Evolutionary conservation across 345 rosid species (phyloP), one percentile per base, ranked within the genome.

Genomic region (Pistacia vera): DNA sequence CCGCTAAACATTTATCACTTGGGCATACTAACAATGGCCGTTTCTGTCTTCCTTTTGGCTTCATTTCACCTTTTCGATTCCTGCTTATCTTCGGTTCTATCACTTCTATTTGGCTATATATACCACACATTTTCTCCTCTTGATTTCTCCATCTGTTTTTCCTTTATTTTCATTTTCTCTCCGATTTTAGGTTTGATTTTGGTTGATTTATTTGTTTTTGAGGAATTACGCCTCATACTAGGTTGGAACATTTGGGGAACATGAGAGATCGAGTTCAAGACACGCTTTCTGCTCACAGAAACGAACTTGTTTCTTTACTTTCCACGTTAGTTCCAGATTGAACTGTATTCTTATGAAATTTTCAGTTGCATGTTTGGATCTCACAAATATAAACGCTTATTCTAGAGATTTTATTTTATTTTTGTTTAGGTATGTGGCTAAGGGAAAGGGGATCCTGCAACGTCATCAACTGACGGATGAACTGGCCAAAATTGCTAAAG

Each of bases 261-360:
- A 85, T 83, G 86, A 75, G 89, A 63, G 93, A 87, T 64, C 72
- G 85, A 70, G 68, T 89, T 48, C 85, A 80, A 55, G 87, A 86
- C 52, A 74, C 87, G 20, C 80, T 89, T 74, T 80, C 85, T 68
- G 87, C 84, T 78, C 77, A 85, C 68, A 85, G 81, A 30, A 84
- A 83, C 72, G 87, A 85, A 78, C 82, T 89, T 41, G 86, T 87
- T 69, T 87, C 87, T 75, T 88, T 87, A 38, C 82, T 89, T 80
- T 80, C 90, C 80, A 87, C 90, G 92, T 89, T 35, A 25, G 16
- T 75, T 35, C 55, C 61, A 20, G 14, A 25, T 2, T 52, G 0
- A 5, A 6, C 46, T 41, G 46, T 41, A 41, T 41, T 41, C 46
- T 41, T 41, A 6, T 41, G 46, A 41, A 41, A 41, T 6, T 41